Percentiles rank a stretch among this genome's conserved stretches.
Conservation (phyloP, 2,329 filamentous ascomycete species). For the Mariannaea elegans region DNA sequence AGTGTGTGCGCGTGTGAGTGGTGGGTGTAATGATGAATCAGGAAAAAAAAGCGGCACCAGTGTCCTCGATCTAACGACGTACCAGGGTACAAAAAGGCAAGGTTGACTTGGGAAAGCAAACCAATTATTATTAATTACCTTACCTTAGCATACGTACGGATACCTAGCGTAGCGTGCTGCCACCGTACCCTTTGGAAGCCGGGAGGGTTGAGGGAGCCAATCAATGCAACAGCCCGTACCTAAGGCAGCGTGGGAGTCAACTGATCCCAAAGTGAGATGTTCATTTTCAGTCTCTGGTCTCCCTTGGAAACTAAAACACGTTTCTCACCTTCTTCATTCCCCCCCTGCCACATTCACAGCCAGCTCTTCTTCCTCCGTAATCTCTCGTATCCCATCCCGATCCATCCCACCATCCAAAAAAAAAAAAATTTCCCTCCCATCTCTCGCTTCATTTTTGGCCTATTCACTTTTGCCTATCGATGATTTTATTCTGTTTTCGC, state of each 20-base stretch:
- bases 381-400: slow-evolving; percentile 4
- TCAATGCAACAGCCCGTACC: background rate
- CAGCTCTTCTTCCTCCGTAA: slow-evolving; percentile 11
- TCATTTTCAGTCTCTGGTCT: slow-evolving; percentile 16
- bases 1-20: slow-evolving; percentile 18
- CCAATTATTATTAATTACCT: slow-evolving; percentile 23
- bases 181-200: slow-evolving; percentile 6
- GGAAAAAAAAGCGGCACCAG: slow-evolving; percentile 15
- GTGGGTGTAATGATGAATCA: slow-evolving; percentile 26
- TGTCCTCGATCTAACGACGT: slow-evolving; percentile 12
- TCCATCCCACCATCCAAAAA: slow-evolving; percentile 4
- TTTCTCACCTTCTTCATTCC: slow-evolving; percentile 11
- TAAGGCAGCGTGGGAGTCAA: slow-evolving; percentile 24
- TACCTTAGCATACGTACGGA: slow-evolving; percentile 17
- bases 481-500: background rate
- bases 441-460: slow-evolving; percentile 4
- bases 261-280: slow-evolving; percentile 19
- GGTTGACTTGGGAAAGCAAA: slow-evolving; percentile 25
- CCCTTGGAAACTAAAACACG: slow-evolving; percentile 2
- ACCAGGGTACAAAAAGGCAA: slow-evolving; percentile 21
- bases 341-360: background rate
- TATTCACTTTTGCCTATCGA: too few relatives aligned
- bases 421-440: background rate
- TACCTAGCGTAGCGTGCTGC: slow-evolving; percentile 16
- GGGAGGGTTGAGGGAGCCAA: slow-evolving; percentile 20